Conservation (phyloP, 208 protist genomes). For the Crithidia brevicula region DNA sequence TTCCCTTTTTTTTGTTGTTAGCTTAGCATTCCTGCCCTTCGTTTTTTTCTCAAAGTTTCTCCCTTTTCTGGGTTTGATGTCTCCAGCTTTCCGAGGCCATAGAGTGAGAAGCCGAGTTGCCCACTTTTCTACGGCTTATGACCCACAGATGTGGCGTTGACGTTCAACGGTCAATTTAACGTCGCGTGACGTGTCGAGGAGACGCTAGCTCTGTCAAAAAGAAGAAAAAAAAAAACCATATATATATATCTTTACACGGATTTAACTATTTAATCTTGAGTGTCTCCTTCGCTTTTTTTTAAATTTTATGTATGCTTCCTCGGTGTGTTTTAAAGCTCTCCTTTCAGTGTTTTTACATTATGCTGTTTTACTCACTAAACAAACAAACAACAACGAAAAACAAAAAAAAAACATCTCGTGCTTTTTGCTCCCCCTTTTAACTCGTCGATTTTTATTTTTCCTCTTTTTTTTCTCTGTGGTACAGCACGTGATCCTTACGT, state of each 20-base stretch:
- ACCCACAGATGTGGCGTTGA: not conserved
- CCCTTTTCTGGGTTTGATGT: not conserved
- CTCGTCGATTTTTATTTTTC: slow-evolving; percentile 1
- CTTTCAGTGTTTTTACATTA: not conserved
- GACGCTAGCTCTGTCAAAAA: too few species aligned
- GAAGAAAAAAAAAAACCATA: slow-evolving; percentile 14
- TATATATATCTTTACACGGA: slow-evolving; percentile 3
- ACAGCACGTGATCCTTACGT: too few species aligned
- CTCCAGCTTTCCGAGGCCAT: too few species aligned
- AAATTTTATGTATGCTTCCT: not conserved
- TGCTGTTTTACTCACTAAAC: too few species aligned
- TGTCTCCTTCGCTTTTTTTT: not conserved
- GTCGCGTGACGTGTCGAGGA: not conserved
- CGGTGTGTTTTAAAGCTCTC: not conserved
- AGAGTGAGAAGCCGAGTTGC: too few species aligned
- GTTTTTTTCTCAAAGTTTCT: not conserved
- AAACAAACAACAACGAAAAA: too few species aligned
- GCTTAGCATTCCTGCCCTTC: not conserved
- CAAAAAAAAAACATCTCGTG: not conserved
- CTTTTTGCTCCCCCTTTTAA: slow-evolving; percentile 8
- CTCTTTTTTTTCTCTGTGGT: not conserved
- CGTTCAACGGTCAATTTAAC: not conserved
- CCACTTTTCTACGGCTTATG: slow-evolving; percentile 3
- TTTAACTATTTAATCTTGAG: not conserved
- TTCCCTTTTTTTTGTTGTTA: slow-evolving; percentile 12